Evolutionary conservation across 2,329 filamentous ascomycete genomes (phyloP).

Genomic region (Alternaria tenuissima): DNA sequence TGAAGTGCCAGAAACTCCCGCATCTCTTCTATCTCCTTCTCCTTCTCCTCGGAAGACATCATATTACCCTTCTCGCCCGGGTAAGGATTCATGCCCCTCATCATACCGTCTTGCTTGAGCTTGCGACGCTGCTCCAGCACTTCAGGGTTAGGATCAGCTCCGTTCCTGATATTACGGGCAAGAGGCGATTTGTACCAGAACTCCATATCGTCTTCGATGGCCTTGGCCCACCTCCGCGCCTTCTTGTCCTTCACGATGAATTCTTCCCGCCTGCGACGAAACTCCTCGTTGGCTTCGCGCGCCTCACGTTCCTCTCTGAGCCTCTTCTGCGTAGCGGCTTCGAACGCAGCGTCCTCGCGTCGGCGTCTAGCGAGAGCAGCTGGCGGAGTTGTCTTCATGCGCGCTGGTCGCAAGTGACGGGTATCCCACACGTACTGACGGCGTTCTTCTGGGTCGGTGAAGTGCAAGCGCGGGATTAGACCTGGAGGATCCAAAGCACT

Average conservation of each 20-base stretch:
- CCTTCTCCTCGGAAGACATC: neutral
- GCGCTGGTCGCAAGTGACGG: neutral
- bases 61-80: rapidly evolving
- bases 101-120: neutral
- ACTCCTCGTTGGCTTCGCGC: neutral
- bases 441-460: no score
- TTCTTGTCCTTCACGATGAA: neutral
- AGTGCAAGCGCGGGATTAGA: no score
- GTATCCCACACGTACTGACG: neutral
- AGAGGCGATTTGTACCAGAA: neutral
- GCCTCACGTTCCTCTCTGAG: neutral
- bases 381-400: neutral
- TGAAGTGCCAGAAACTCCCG: neutral
- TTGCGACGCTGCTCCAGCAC: neutral
- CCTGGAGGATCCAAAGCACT: no score
- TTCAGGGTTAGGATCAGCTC: neutral
- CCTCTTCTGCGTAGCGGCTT: neutral
- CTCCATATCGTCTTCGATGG: neutral
- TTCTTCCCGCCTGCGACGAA: neutral
- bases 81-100: neutral
- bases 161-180: neutral
- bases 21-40: neutral
- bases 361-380: neutral
- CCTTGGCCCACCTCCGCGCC: neutral
- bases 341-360: neutral